Evolutionary conservation across 1,284 basidiomycete species (phyloP), one percentile per base, ranked within the genome.

Genomic region (Irpex lacteus): DNA sequence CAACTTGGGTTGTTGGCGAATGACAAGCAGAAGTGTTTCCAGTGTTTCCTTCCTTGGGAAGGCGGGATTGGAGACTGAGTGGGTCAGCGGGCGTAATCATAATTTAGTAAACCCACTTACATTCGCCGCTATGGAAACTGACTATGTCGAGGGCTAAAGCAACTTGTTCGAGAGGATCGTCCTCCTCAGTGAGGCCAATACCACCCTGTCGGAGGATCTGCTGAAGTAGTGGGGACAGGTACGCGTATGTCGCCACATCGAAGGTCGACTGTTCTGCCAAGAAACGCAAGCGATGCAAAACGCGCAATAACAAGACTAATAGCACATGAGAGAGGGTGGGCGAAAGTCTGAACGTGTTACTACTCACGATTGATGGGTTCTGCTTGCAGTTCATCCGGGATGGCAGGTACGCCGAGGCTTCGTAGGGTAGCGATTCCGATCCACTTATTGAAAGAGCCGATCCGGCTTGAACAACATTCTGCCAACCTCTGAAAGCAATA

Each of bases 131-230:
- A 73, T 98, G 95, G 77, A 94, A 95, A 65, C 86, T 89, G 69
- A 99, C 86, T 66, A 98, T 87, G 67, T 95, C 92, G 26, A 99
- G 80, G 0, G 89, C 85, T 19, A 99, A 82, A 7, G 93, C 84
- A 5, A 98, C 82, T 76, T 98, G 97, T 76, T 99, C 97, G 38
- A 96, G 80, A 0, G 86, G 85, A 66, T 91, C 89, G 59, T 97
- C 95, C 68, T 91, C 85, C 61, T 88, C 81, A 5, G 81, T 79
- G 13, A 81, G 73, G 0, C 71, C 77, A 9, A 96, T 80, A 0
- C 93, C 95, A 18, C 92, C 93, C 21, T 82, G 80, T 1, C 79
- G 73, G 6, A 96, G 81, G 18, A 98, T 87, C 62, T 85, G 82
- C 6, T 81, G 85, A 11, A 99, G 79, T 11, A 99, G 81, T 5